Percentiles rank a stretch among this genome's conserved stretches.
Conservation (phyloP, 2,329 filamentous ascomycete genomes). For the Colletotrichum lentis region DNA sequence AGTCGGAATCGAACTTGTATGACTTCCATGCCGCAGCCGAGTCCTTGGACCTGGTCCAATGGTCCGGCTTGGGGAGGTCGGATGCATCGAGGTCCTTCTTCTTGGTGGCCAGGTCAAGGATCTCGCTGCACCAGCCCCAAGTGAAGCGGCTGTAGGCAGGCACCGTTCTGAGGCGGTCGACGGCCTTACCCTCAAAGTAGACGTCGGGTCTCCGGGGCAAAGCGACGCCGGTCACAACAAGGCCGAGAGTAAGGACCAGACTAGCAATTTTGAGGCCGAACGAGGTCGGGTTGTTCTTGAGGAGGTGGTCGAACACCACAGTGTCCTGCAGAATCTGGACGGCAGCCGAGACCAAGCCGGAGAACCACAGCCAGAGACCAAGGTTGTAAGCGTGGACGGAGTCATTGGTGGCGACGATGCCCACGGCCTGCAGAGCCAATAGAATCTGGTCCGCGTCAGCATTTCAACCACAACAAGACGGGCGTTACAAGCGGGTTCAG, state of each 20-base stretch:
- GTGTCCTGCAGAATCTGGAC: constrained; percentile 57
- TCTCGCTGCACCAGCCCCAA: constrained; percentile 68
- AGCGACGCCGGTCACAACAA: constrained; percentile 59
- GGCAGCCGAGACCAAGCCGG: constrained; percentile 54
- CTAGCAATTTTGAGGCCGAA: constrained; percentile 60
- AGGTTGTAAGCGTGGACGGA: constrained; percentile 63
- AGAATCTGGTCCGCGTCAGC: constrained; percentile 41
- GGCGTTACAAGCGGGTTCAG: constrained; percentile 26
- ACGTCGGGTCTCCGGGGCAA: constrained; percentile 75
- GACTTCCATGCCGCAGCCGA: constrained; percentile 60
- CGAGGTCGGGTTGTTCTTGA: constrained; percentile 46
- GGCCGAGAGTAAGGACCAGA: constrained; percentile 53
- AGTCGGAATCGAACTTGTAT: constrained; percentile 51
- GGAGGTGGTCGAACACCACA: constrained; percentile 47
- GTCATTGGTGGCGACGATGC: constrained; percentile 58
- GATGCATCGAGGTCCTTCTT: constrained; percentile 68
- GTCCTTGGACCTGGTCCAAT: constrained; percentile 60
- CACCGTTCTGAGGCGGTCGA: constrained; percentile 70
- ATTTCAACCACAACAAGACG: not conserved
- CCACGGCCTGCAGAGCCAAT: constrained; percentile 61
- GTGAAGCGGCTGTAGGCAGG: constrained; percentile 69
- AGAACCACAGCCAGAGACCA: constrained; percentile 61
- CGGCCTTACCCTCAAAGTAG: constrained; percentile 63
- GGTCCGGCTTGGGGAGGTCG: constrained; percentile 70
- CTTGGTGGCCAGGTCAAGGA: constrained; percentile 64